These are phyloP conservation scores for Lactifluus pinguis DNA, from an alignment of 768 basidiomycete genomes.

Conservation along the genomic window DNA sequence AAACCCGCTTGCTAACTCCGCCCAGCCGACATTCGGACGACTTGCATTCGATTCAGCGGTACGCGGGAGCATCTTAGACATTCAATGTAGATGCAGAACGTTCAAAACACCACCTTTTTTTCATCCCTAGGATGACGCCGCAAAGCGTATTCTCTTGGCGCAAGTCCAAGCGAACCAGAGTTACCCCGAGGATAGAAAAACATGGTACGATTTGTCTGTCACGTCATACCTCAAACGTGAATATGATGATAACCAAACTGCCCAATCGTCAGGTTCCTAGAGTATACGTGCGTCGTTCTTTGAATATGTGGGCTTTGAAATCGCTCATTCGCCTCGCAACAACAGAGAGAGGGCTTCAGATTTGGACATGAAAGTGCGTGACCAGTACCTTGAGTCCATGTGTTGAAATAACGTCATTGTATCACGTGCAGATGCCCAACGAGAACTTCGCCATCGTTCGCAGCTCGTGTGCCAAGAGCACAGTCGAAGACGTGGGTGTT, in stretches of 20 bases:
- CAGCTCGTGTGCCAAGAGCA: not conserved
- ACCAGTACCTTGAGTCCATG: too few relatives aligned
- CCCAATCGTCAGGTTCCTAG: not conserved
- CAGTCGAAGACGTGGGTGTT: conserved; percentile 1
- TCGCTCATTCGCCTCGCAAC: not conserved
- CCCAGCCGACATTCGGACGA: not conserved
- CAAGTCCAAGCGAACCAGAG: conserved; percentile 1
- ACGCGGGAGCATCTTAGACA: not conserved
- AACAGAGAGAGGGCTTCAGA: not conserved
- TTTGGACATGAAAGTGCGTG: conserved; percentile 2
- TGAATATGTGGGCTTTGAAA: not conserved
- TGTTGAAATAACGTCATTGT: not conserved
- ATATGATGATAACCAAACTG: not conserved
- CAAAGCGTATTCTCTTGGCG: not conserved
- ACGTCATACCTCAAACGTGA: not conserved
- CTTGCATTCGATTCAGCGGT: conserved; percentile 2
- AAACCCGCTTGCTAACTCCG: not conserved
- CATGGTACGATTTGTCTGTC: not conserved
- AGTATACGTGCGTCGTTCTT: not conserved
- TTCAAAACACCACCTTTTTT: not conserved
- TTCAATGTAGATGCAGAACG: not conserved
- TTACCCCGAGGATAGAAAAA: conserved; percentile 1
- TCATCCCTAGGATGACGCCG: not conserved
- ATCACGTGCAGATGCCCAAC: conserved; percentile 6
- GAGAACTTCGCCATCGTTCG: conserved; percentile 4